A percentile compares a stretch with the other conserved stretches of the same genome.
Evolutionary conservation across 768 basidiomycete species (phyloP).

Genomic region (Phylloporus scabripes): DNA sequence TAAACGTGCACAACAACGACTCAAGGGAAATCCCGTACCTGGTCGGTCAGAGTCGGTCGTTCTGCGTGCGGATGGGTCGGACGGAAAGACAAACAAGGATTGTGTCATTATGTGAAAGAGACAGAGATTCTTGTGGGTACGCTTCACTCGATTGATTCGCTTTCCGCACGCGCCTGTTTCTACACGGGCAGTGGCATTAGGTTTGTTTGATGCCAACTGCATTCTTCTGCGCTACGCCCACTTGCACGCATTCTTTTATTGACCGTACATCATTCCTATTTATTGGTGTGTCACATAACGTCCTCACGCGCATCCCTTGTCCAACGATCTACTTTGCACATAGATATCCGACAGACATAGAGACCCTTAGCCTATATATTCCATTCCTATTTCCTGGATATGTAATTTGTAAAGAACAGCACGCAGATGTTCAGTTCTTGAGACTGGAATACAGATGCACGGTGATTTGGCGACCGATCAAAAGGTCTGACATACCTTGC

Average conservation of each 20-base stretch:
- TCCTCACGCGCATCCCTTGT: slow-evolving; percentile 1
- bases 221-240: not conserved
- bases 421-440: slow-evolving; percentile 11
- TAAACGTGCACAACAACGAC: slow-evolving; percentile 83
- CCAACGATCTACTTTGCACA: slow-evolving; percentile 14
- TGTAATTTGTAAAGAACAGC: no score
- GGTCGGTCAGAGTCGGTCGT: slow-evolving; percentile 61
- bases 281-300: not conserved
- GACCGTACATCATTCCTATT: not conserved
- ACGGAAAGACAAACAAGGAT: slow-evolving; percentile 65
- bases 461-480: not conserved
- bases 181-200: slow-evolving; percentile 17
- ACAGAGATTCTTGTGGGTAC: slow-evolving; percentile 3
- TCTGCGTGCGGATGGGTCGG: slow-evolving; percentile 46
- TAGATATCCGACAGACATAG: slow-evolving; percentile 21
- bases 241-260: slow-evolving; percentile 4
- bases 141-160: slow-evolving; percentile 3
- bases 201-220: slow-evolving; percentile 7
- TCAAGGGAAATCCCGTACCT: slow-evolving; percentile 56
- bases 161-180: slow-evolving; percentile 1
- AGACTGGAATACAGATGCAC: slow-evolving; percentile 9
- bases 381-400: not conserved
- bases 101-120: slow-evolving; percentile 76
- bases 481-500: slow-evolving; percentile 48
- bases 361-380: slow-evolving; percentile 7